phyloP scores from a whole-genome alignment of 331 rosid genomes.

The Quercus phellos region DNA sequence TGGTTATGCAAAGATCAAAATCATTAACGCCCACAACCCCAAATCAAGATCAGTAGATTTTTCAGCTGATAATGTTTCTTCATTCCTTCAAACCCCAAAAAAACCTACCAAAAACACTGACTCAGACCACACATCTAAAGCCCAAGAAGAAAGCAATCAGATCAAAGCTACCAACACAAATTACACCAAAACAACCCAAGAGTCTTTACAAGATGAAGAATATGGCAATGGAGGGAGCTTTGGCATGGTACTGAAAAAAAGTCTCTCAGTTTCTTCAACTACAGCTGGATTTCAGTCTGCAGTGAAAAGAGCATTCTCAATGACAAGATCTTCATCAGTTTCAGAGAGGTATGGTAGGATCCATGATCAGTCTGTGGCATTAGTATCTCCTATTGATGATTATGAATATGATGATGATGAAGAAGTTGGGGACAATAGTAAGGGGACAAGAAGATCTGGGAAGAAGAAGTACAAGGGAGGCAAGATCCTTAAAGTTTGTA shows the following conservation, averaged over 20 bases:
- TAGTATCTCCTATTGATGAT: slow-evolving; percentile 31
- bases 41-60: slow-evolving; percentile 60
- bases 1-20: slow-evolving; percentile 49
- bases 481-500: slow-evolving; percentile 67
- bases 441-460: slow-evolving; percentile 22
- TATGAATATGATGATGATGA: neutral
- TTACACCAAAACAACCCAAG: neutral
- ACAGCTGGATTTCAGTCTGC: slow-evolving; percentile 36
- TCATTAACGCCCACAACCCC: slow-evolving; percentile 26
- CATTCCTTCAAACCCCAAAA: slow-evolving; percentile 30
- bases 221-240: slow-evolving; percentile 6
- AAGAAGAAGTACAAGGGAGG: slow-evolving; percentile 33
- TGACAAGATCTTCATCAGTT: slow-evolving; percentile 72
- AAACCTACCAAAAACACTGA: neutral
- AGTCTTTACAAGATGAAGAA: neutral
- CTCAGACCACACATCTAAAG: neutral
- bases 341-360: slow-evolving; percentile 76
- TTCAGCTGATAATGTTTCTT: slow-evolving; percentile 28
- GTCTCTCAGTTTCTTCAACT: slow-evolving; percentile 40
- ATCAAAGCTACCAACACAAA: neutral
- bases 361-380: slow-evolving; percentile 51
- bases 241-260: slow-evolving; percentile 30
- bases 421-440: neutral
- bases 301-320: slow-evolving; percentile 55
- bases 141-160: slow-evolving; percentile 5